phyloP scores from a whole-genome alignment of 805 yeast genomes.

The Crinitomyces ghanaensis region DNA sequence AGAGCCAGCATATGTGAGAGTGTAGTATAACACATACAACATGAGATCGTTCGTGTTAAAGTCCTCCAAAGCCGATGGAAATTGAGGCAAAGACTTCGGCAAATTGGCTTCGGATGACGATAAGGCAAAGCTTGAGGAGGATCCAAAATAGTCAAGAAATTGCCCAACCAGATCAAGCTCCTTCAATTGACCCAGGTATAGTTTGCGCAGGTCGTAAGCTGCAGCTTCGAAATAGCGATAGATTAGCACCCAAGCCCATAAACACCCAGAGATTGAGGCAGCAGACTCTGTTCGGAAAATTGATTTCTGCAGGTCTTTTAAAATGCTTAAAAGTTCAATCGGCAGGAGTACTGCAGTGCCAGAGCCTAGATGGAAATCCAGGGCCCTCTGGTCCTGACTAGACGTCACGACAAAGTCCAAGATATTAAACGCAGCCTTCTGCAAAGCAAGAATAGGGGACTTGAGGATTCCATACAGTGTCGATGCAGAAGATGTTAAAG shows the following conservation, averaged over 20 bases:
- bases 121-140: too few species aligned
- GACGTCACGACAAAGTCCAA: too few species aligned
- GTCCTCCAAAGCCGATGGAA: background rate
- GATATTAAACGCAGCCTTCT: slow-evolving; percentile 14
- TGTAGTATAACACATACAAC: slow-evolving; percentile 41
- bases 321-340: too few species aligned
- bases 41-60: background rate
- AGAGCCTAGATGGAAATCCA: too few species aligned
- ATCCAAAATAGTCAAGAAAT: slow-evolving; percentile 44
- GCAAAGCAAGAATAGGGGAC: slow-evolving; percentile 18
- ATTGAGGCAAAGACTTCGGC: too few species aligned
- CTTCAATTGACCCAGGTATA: slow-evolving; percentile 48
- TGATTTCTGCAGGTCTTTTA: slow-evolving; percentile 2
- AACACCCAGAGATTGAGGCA: slow-evolving; percentile 13
- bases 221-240: slow-evolving; percentile 52
- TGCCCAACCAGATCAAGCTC: slow-evolving; percentile 34
- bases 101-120: too few species aligned
- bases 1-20: slow-evolving; percentile 44
- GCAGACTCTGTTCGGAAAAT: slow-evolving; percentile 13
- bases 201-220: slow-evolving; percentile 50
- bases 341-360: too few species aligned
- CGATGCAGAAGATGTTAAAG: too few species aligned
- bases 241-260: slow-evolving; percentile 50
- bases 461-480: slow-evolving; percentile 27
- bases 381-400: too few species aligned